Percentiles rank a stretch among this genome's conserved stretches.
These are phyloP conservation scores for Neofusicoccum laricinum DNA, from an alignment of 2,329 filamentous ascomycete species.

Conservation along the genomic window DNA sequence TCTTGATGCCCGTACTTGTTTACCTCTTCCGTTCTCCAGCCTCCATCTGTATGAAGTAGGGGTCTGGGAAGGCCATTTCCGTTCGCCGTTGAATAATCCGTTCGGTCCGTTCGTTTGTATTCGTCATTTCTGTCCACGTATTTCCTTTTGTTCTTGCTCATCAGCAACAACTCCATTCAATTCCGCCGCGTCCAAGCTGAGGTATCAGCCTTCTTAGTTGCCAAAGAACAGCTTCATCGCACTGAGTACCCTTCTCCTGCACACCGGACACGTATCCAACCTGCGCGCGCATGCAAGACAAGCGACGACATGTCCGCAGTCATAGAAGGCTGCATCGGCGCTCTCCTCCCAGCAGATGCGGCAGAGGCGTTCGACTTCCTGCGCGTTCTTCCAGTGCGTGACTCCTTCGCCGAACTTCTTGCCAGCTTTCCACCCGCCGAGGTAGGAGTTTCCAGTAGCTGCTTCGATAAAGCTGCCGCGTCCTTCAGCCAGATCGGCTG, in stretches of 20 bases:
- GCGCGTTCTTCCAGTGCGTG: conserved; percentile 60
- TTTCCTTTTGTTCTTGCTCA: background rate
- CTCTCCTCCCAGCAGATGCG: conserved; percentile 62
- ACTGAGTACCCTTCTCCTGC: conserved; percentile 54
- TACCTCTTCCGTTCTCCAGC: background rate
- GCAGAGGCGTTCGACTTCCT: conserved; percentile 59
- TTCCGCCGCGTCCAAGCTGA: background rate
- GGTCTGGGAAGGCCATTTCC: no score
- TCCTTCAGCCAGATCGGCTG: conserved; percentile 63
- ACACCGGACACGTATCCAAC: conserved; percentile 60
- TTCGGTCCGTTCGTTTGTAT: no score
- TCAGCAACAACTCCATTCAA: background rate
- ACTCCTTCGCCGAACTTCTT: conserved; percentile 61
- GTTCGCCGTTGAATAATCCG: no score
- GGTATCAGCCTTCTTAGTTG: background rate
- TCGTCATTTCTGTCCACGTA: no score
- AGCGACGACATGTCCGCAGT: conserved; percentile 62
- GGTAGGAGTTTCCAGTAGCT: conserved; percentile 59
- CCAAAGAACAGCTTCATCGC: conserved; percentile 56
- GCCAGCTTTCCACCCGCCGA: conserved; percentile 59
- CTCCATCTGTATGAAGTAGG: no score
- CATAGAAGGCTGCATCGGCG: conserved; percentile 59
- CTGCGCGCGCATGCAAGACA: conserved; percentile 59
- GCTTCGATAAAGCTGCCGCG: conserved; percentile 56
- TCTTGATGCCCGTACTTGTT: conserved; percentile 8